These are phyloP conservation scores for Nannochloris sp. DNA, from an alignment of 139 green algal genomes.

Conservation along the genomic window DNA sequence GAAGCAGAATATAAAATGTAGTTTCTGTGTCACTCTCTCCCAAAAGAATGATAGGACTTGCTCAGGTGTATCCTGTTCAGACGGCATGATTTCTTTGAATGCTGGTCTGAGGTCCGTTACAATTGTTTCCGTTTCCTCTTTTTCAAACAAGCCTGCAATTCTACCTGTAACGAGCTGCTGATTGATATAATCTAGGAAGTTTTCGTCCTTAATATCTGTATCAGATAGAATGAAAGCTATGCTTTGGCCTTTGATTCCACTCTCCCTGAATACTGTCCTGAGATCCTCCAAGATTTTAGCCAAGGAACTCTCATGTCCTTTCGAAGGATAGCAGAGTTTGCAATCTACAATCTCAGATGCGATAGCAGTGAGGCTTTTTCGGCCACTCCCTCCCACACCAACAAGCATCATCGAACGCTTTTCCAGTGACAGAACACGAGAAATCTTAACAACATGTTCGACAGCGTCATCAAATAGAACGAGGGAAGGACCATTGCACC, in stretches of 20 bases:
- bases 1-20: constrained; percentile 91
- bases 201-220: constrained; percentile 87
- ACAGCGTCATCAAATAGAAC: constrained; percentile 92
- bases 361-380: constrained; percentile 71
- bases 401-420: constrained; percentile 83
- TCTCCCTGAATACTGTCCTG: constrained; percentile 87
- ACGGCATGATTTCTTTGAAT: background rate
- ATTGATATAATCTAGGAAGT: constrained; percentile 96
- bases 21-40: constrained; percentile 76
- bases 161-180: constrained; percentile 92
- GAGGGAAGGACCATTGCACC: background rate
- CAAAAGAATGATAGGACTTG: constrained; percentile 84
- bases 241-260: constrained; percentile 83
- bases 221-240: constrained; percentile 93
- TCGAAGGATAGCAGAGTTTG: constrained; percentile 39
- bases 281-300: constrained; percentile 93
- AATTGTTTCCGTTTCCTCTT: constrained; percentile 91
- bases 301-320: constrained; percentile 80
- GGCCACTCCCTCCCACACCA: constrained; percentile 85
- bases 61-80: constrained; percentile 11
- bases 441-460: constrained; percentile 80
- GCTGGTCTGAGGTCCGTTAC: constrained; percentile 75
- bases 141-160: constrained; percentile 82
- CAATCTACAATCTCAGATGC: constrained; percentile 68
- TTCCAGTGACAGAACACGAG: constrained; percentile 74